Evolutionary conservation across 2,329 filamentous ascomycete genomes (phyloP), one percentile per base, ranked within the genome.

Genomic region (Aspergillus ruber): DNA sequence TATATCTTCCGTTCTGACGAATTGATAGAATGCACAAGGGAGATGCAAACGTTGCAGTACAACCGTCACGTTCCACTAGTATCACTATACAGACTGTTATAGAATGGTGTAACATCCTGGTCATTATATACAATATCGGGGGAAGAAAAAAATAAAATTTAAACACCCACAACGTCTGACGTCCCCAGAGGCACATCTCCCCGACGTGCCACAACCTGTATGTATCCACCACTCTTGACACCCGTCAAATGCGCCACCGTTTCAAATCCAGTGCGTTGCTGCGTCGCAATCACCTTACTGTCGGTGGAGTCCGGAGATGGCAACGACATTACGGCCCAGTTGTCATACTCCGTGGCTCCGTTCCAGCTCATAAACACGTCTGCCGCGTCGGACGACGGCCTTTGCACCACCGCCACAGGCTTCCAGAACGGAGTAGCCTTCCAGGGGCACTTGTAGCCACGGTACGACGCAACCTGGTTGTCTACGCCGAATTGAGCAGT

Each of bases 311-410:
- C 54, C 9, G 50, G 23, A 6, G 56, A 54, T 1, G 53, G 18
- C 23, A 54, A 55, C 7, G 56, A 54, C 40, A 65, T 67, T 3
- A 72, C 46, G 15, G 60, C 62, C 67, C 68, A 69, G 38, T 54
- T 60, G 46, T 58, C 56, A 42, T 68, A 60, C 50, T 68, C 67
- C 0, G 66, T 69, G 4, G 65, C 66, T 7, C 65, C 65, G 41
- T 65, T 66, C 66, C 66, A 68, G 56, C 66, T 69, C 62, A 69
- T 68, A 48, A 62, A 61, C n/a, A 67, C 48, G 15, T 46, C 39
- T 0, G 59, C 61, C 1, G 47, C 46, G 12, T 50, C 45, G 23
- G 48, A 43, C 33, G 47, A 53, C 12, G 48, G 52, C 21, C 44
- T 38, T 18, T 39, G 36, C 4, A 58, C 50, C 5, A 59, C 54